Evolutionary conservation across 1,284 basidiomycete species (phyloP).

Genomic region (Apiotrichum gracile): DNA sequence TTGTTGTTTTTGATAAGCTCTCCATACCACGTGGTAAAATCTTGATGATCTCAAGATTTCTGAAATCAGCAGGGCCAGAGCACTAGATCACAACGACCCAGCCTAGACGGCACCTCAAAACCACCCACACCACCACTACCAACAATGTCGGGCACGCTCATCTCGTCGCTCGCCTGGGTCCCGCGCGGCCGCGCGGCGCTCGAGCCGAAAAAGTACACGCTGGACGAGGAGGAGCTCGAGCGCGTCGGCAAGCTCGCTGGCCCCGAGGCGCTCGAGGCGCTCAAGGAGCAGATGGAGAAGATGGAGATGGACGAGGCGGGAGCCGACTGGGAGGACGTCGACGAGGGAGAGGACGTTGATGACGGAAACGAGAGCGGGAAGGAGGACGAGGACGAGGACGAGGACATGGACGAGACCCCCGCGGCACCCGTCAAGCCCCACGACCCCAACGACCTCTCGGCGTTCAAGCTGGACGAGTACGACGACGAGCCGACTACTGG

Average conservation of each 20-base stretch:
- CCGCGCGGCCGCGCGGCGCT: constrained; percentile 68
- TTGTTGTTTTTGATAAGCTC: not conserved
- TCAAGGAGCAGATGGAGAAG: constrained; percentile 66
- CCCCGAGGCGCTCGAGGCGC: constrained; percentile 73
- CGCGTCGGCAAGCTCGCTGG: constrained; percentile 83
- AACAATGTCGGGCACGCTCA: constrained; percentile 49
- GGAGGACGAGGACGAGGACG: constrained; percentile 49
- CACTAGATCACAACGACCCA: too few species aligned
- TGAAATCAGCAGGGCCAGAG: too few species aligned
- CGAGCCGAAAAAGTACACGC: constrained; percentile 79
- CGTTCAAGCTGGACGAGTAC: constrained; percentile 91
- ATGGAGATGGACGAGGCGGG: constrained; percentile 58
- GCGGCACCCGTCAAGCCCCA: constrained; percentile 32
- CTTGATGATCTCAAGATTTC: not conserved
- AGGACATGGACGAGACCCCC: constrained; percentile 40
- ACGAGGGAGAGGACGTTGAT: constrained; percentile 32
- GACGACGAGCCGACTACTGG: constrained; percentile 69
- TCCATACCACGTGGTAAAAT: not conserved
- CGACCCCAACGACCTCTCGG: constrained; percentile 70
- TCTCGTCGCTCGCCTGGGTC: constrained; percentile 64
- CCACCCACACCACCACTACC: not conserved
- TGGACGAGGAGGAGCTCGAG: constrained; percentile 85
- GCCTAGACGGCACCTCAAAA: not conserved
- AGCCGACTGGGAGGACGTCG: constrained; percentile 38
- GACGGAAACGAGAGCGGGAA: constrained; percentile 48